Evolutionary conservation across 495 filamentous ascomycete species (phyloP).

Genomic region (Aspergillus taichungensis): DNA sequence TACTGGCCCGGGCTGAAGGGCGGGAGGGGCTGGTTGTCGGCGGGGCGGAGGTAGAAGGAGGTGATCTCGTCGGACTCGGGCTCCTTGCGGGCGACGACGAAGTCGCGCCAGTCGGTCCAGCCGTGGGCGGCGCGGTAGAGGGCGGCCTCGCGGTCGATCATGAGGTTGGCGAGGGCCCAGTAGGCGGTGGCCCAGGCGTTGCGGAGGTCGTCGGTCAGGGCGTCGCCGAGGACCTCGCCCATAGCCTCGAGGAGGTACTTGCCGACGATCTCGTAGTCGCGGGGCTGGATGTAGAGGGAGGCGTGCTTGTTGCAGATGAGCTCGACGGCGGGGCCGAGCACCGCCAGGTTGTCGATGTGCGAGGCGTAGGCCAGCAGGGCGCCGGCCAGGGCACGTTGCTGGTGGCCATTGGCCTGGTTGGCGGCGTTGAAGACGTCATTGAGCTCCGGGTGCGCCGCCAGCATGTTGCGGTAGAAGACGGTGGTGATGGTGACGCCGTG

Average conservation of each 20-base stretch:
- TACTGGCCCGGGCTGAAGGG: conserved; percentile 54
- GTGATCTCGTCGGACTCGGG: conserved; percentile 49
- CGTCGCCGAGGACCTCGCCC: conserved; percentile 48
- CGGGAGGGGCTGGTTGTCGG: conserved; percentile 45
- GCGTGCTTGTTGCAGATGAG: conserved; percentile 61
- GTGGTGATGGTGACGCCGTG: conserved; percentile 52
- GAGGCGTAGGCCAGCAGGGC: conserved; percentile 55
- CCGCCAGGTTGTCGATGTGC: conserved; percentile 53
- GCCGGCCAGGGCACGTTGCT: conserved; percentile 52
- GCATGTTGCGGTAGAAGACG: conserved; percentile 52
- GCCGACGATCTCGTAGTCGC: conserved; percentile 55
- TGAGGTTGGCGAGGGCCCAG: conserved; percentile 50
- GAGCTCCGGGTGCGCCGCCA: conserved; percentile 45
- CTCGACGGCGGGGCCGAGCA: conserved; percentile 48
- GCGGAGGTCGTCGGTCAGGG: conserved; percentile 46
- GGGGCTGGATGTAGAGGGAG: conserved; percentile 50
- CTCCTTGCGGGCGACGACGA: conserved; percentile 50
- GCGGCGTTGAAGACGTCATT: conserved; percentile 53
- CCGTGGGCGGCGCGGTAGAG: conserved; percentile 35
- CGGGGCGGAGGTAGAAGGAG: conserved; percentile 52
- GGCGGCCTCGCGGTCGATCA: conserved; percentile 51
- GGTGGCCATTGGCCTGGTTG: conserved; percentile 50
- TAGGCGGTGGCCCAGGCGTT: conserved; percentile 58
- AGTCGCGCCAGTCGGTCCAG: conserved; percentile 53
- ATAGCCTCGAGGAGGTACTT: conserved; percentile 52